Conservation (phyloP, 1,284 basidiomycete species). For the Cutaneotrichosporon dermatis region DNA sequence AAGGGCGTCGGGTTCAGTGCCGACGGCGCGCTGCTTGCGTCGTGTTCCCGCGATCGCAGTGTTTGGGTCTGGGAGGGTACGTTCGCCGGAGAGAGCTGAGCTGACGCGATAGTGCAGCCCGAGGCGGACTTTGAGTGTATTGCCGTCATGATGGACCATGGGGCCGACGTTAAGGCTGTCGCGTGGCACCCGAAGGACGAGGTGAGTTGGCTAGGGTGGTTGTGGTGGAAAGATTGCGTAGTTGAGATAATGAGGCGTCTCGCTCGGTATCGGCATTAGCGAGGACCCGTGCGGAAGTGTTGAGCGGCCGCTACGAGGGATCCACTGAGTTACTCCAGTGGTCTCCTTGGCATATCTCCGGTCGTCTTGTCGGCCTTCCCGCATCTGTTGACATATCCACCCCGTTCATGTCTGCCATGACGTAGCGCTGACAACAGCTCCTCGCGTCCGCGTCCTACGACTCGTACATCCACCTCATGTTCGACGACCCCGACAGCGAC, state of each 20-base stretch:
- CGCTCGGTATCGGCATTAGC: no score
- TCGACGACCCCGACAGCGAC: conserved; percentile 90
- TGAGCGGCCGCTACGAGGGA: no score
- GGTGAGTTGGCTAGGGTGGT: conserved; percentile 52
- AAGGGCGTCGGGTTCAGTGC: conserved; percentile 85
- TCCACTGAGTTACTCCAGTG: no score
- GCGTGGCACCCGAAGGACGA: conserved; percentile 95
- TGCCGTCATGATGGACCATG: conserved; percentile 94
- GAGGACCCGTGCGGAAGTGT: no score
- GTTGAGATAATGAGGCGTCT: no score
- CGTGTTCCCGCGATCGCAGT: conserved; percentile 90
- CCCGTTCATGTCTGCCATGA: background rate
- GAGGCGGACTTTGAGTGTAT: conserved; percentile 95
- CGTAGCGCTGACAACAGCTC: conserved; percentile 57
- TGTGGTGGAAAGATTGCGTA: no score
- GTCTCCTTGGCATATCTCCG: no score
- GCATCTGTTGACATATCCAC: no score
- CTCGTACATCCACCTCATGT: conserved; percentile 88
- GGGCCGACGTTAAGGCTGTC: conserved; percentile 92
- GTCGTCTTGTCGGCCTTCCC: no score
- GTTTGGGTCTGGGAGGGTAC: conserved; percentile 99
- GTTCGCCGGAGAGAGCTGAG: conserved; percentile 19
- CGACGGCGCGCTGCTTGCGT: conserved; percentile 76
- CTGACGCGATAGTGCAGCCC: conserved; percentile 61
- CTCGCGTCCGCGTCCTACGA: conserved; percentile 97